Conservation (phyloP, 2,329 filamentous ascomycete genomes). For the Esteya vermicola region DNA sequence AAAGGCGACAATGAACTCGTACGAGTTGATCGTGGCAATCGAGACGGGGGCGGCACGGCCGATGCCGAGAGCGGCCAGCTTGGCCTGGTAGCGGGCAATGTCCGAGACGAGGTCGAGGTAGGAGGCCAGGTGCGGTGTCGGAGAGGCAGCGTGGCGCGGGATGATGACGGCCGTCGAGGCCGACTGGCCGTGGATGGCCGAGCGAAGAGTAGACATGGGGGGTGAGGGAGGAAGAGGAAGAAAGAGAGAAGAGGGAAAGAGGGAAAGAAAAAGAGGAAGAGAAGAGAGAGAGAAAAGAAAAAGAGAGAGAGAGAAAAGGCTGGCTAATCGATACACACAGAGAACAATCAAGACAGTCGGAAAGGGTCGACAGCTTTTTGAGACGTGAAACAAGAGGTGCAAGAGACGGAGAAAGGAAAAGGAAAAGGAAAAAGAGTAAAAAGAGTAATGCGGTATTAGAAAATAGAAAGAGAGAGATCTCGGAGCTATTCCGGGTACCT, state of each 20-base stretch:
- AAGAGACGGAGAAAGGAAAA: background rate
- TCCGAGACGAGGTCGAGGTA: conserved; percentile 55
- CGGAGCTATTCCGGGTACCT: too few relatives aligned
- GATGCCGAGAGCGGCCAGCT: conserved; percentile 64
- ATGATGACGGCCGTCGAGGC: conserved; percentile 53
- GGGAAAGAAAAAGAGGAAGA: background rate
- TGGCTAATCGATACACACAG: too few relatives aligned
- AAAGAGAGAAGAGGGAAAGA: background rate
- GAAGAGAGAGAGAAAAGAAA: background rate
- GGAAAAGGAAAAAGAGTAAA: background rate
- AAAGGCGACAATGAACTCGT: conserved; percentile 79
- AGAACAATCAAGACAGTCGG: too few relatives aligned
- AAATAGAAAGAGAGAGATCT: background rate
- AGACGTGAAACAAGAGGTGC: background rate
- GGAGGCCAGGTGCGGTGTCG: conserved; percentile 40
- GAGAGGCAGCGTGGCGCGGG: conserved; percentile 34
- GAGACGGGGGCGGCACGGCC: conserved; percentile 57
- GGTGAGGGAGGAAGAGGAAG: background rate
- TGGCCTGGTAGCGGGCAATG: conserved; percentile 57
- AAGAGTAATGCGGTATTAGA: background rate
- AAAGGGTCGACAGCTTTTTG: too few relatives aligned
- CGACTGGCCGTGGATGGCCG: conserved; percentile 31
- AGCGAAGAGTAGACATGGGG: conserved; percentile 32
- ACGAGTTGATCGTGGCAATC: conserved; percentile 71
- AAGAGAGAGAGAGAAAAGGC: background rate